phyloP scores from a whole-genome alignment of 768 basidiomycete genomes.

The Sistotremastrum suecicum region DNA sequence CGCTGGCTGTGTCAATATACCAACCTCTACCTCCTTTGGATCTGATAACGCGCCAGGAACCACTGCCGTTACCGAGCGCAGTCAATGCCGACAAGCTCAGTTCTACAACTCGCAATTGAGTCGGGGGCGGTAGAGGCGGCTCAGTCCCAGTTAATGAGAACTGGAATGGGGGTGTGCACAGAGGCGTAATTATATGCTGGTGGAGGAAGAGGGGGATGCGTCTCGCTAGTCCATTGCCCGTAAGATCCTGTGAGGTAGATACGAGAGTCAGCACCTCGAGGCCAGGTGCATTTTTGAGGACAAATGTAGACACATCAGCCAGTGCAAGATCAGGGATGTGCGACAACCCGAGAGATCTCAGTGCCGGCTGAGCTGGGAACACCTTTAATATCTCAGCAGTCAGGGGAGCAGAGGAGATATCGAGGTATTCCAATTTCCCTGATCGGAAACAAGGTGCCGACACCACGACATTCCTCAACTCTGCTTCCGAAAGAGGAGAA shows the following conservation, averaged over 20 bases:
- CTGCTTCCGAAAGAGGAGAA: conserved; percentile 50
- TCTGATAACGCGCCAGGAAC: conserved; percentile 76
- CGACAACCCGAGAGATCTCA: conserved; percentile 84
- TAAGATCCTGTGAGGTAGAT: conserved; percentile 60
- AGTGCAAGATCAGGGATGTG: conserved; percentile 66
- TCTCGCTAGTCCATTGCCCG: conserved; percentile 25
- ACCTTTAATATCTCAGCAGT: conserved; percentile 38
- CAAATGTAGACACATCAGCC: conserved; percentile 48
- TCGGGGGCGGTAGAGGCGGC: conserved; percentile 32
- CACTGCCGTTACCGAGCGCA: conserved; percentile 63
- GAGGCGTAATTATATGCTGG: conserved; percentile 59
- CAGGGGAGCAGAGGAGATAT: conserved; percentile 74
- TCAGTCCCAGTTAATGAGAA: conserved; percentile 32
- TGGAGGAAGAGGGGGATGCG: conserved; percentile 70
- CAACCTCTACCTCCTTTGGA: conserved; percentile 91
- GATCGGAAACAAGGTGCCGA: conserved; percentile 67
- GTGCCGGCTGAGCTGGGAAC: conserved; percentile 49
- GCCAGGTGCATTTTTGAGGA: conserved; percentile 50
- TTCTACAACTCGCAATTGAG: conserved; percentile 78
- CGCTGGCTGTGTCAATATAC: conserved; percentile 83
- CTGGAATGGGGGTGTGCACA: conserved; percentile 67
- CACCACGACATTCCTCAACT: conserved; percentile 53
- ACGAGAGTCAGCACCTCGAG: conserved; percentile 81
- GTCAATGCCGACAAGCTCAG: conserved; percentile 57
- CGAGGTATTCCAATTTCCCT: conserved; percentile 72